These are phyloP conservation scores for Tetracladium marchalianum DNA, from an alignment of 495 filamentous ascomycete genomes.

Conservation along the genomic window DNA sequence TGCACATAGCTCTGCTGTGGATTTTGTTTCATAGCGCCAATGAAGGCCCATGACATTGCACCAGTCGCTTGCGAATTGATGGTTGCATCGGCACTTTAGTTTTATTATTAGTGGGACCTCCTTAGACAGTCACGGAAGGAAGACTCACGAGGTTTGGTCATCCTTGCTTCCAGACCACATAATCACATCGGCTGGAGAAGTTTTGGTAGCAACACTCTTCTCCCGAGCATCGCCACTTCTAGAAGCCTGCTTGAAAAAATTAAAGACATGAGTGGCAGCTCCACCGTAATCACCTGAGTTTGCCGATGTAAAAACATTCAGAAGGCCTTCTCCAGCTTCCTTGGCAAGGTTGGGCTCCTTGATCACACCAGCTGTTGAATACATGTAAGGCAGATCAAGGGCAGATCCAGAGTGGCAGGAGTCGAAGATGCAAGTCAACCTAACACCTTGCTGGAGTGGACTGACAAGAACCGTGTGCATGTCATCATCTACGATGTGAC, in stretches of 20 bases:
- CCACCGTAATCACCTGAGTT: conserved; percentile 77
- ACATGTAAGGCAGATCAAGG: conserved; percentile 90
- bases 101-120: neutral
- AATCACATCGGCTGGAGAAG: conserved; percentile 84
- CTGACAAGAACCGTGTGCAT: conserved; percentile 95
- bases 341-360: conserved; percentile 96
- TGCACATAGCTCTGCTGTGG: conserved; percentile 96
- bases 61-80: conserved; percentile 81
- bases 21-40: conserved; percentile 85
- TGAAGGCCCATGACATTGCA: conserved; percentile 95
- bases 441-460: conserved; percentile 70
- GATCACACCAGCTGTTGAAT: conserved; percentile 84
- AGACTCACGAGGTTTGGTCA: conserved; percentile 52
- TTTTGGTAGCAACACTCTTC: conserved; percentile 73
- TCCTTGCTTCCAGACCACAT: conserved; percentile 97
- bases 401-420: conserved; percentile 96
- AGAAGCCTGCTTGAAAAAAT: conserved; percentile 85
- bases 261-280: conserved; percentile 67
- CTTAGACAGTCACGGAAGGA: neutral
- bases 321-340: conserved; percentile 84
- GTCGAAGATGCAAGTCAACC: conserved; percentile 93
- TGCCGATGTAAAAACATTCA: conserved; percentile 82
- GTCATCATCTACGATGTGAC: conserved; percentile 93
- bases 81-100: conserved; percentile 44
- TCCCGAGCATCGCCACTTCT: conserved; percentile 71